A percentile compares a stretch with the other conserved stretches of the same genome.
phyloP scores from a whole-genome alignment of 352 stramenopile species.

The Phytopythium litorale region DNA sequence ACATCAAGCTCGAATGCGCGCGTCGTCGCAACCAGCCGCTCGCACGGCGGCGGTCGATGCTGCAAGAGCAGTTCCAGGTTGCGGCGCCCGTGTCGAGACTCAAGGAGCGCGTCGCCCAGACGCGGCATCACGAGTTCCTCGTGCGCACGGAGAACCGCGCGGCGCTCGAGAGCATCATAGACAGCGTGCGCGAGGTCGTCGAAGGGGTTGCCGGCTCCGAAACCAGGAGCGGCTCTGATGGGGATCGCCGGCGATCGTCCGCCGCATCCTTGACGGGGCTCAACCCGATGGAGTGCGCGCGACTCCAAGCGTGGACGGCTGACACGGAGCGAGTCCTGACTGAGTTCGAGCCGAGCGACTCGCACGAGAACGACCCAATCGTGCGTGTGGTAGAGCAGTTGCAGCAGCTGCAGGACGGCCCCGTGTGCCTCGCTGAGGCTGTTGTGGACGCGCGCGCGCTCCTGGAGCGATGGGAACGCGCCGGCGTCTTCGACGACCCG shows the following conservation, averaged over 20 bases:
- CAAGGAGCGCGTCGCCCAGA: constrained; percentile 42
- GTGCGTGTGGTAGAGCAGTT: constrained; percentile 42
- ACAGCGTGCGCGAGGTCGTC: constrained; percentile 34
- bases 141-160: constrained; percentile 43
- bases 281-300: constrained; percentile 53
- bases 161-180: constrained; percentile 34
- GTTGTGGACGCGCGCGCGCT: constrained; percentile 41
- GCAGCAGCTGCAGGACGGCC: constrained; percentile 52
- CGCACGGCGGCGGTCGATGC: constrained; percentile 35
- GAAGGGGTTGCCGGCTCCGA: constrained; percentile 9
- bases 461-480: constrained; percentile 50
- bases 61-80: constrained; percentile 47
- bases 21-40: constrained; percentile 41
- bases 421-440: constrained; percentile 51
- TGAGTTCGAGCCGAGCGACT: constrained; percentile 47
- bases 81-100: constrained; percentile 28
- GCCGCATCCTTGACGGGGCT: constrained; percentile 9
- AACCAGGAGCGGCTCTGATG: neutral
- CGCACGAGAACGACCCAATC: constrained; percentile 40
- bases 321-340: constrained; percentile 31
- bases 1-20: constrained; percentile 51
- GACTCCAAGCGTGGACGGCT: constrained; percentile 34
- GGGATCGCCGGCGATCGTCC: neutral
- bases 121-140: constrained; percentile 47
- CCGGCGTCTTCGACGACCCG: constrained; percentile 50